Conservation (phyloP, 208 protist species). For the Angomonas desouzai region DNA sequence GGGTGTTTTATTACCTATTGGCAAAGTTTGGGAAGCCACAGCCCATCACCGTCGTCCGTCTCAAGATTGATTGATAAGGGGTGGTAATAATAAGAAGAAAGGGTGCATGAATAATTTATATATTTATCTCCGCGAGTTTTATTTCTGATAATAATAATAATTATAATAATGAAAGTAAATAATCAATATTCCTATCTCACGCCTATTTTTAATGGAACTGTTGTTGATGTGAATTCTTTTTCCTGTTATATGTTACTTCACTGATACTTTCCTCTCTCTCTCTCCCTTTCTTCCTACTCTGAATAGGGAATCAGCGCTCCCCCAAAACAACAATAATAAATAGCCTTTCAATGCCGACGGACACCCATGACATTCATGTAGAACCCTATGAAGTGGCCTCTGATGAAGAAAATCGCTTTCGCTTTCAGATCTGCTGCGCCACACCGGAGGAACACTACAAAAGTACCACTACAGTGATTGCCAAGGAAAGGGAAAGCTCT, state of each 20-base stretch:
- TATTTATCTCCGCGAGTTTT: not conserved
- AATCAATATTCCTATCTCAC: too few relatives aligned
- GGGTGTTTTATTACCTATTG: not conserved
- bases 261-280: slow-evolving; percentile 12
- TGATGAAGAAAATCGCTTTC: too few relatives aligned
- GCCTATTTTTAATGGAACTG: too few relatives aligned
- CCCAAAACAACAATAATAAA: slow-evolving; percentile 5
- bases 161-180: too few relatives aligned
- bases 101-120: not conserved
- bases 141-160: not conserved
- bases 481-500: not conserved
- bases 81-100: slow-evolving; percentile 5
- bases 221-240: too few relatives aligned
- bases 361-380: slow-evolving; percentile 2
- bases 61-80: slow-evolving; percentile 2
- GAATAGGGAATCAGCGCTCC: too few relatives aligned
- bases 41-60: not conserved
- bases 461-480: slow-evolving; percentile 23
- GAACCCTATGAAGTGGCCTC: not conserved
- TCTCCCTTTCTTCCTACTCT: slow-evolving; percentile 13
- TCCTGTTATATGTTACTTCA: too few relatives aligned
- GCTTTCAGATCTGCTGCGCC: slow-evolving; percentile 50
- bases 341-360: too few relatives aligned
- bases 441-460: slow-evolving; percentile 52
- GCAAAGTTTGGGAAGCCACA: not conserved